A percentile compares a stretch with the other conserved stretches of the same genome.
Conservation (phyloP, 2,329 filamentous ascomycete species). For the Talaromyces sp. region DNA sequence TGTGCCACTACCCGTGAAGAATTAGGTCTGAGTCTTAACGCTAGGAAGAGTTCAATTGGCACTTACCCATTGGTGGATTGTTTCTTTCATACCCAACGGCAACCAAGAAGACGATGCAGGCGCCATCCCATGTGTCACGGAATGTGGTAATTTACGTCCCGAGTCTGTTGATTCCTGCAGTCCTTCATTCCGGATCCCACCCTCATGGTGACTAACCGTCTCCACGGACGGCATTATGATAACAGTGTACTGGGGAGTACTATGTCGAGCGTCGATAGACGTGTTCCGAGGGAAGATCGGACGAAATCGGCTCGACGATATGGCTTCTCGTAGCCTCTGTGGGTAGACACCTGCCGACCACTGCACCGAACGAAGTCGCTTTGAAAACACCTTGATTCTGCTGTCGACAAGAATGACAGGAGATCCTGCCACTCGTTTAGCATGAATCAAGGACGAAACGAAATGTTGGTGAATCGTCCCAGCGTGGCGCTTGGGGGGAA, state of each 20-base stretch:
- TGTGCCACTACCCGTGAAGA: constrained; percentile 65
- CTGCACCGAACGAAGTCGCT: not conserved
- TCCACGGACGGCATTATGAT: constrained; percentile 36
- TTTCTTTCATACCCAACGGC: constrained; percentile 86
- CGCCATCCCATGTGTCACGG: constrained; percentile 13
- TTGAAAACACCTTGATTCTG: constrained; percentile 14
- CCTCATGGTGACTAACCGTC: constrained; percentile 32
- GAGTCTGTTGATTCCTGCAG: constrained; percentile 23
- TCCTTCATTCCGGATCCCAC: constrained; percentile 26
- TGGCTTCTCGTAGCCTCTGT: not conserved
- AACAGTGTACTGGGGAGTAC: constrained; percentile 22
- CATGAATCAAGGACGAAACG: not conserved
- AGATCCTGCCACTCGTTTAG: constrained; percentile 13
- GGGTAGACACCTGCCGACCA: constrained; percentile 1
- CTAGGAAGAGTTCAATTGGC: constrained; percentile 3
- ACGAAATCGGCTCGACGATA: not conserved
- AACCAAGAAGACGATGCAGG: constrained; percentile 58
- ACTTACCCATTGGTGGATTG: constrained; percentile 83
- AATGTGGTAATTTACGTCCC: constrained; percentile 14
- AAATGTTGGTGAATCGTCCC: not conserved
- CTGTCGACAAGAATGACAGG: constrained; percentile 14
- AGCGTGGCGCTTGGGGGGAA: not conserved
- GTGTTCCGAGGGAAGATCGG: constrained; percentile 4
- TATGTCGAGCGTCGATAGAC: not conserved
- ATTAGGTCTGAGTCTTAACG: not conserved